phyloP scores from a whole-genome alignment of 2,329 filamentous ascomycete species.

The Zymoseptoria tritici region DNA sequence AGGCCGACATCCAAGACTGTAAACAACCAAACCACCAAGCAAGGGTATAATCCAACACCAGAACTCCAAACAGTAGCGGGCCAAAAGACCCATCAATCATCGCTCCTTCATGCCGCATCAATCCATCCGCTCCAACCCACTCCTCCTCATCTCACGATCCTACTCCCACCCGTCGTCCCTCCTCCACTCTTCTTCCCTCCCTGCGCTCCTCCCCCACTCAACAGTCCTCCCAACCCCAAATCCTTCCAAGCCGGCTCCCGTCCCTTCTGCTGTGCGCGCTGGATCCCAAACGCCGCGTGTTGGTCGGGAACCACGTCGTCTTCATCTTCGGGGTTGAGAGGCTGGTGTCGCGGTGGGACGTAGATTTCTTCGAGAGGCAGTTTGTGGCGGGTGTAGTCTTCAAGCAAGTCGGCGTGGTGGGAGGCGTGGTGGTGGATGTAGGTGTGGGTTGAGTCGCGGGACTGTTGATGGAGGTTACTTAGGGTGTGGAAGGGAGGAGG shows the following conservation, averaged over 20 bases:
- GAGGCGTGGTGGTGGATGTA: constrained; percentile 67
- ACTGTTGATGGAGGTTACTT: constrained; percentile 28
- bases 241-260: constrained; percentile 73
- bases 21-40: not conserved
- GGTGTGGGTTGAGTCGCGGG: constrained; percentile 67
- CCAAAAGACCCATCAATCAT: not conserved
- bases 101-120: no score
- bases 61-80: not conserved
- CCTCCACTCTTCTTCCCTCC: constrained; percentile 18
- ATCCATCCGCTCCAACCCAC: not conserved
- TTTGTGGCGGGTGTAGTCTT: constrained; percentile 44
- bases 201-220: constrained; percentile 52
- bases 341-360: constrained; percentile 71
- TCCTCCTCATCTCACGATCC: not conserved
- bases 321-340: constrained; percentile 76
- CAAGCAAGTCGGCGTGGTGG: constrained; percentile 70
- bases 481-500: not conserved
- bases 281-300: constrained; percentile 80
- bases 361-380: constrained; percentile 62
- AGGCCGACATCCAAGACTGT: not conserved
- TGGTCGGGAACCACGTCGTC: constrained; percentile 84
- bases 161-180: not conserved
- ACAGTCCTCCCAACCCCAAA: constrained; percentile 62
- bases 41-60: not conserved
- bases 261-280: constrained; percentile 65